Evolutionary conservation across 1,284 basidiomycete genomes (phyloP), one percentile per base, ranked within the genome.

Genomic region (Gymnopus androsaceus): DNA sequence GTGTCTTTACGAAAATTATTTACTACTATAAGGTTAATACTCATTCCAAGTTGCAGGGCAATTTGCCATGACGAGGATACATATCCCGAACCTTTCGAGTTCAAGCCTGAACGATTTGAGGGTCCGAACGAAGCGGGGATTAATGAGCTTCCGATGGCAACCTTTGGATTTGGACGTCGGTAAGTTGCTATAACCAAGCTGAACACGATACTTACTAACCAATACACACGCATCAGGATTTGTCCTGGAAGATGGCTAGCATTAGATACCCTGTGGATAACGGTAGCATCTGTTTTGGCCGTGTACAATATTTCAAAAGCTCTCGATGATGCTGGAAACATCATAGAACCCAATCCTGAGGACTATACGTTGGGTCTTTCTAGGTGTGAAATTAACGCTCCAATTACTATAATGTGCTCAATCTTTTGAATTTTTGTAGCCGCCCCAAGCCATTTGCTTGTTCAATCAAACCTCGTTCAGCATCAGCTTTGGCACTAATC

Each of bases 141-240:
- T 8, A 36, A 25, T 38, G 55, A 58, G 17, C 53, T 53, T 2
- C 27, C 33, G 14, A 47, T 55, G 14, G 41, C 42, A n/a, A 47
- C 51, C 23, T 58, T 58, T 47, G 57, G 57, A 33, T 58, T 58
- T 36, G 57, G 57, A 21, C 44, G 56, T 28, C 47, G 57, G 47
- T 54, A 21, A 14, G 19, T 40, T 21, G 17, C 7, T 17, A 19
- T 19, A 36, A 11, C 27, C 44, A 30, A 17, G 19, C n/a, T 48
- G 31, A 28, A 19, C 21, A n/a, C 21, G 9, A 23, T 33, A 41
- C 38, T 5, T 5, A 28, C 12, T 6, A 25, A 8, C 38, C n/a
- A n/a, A n/a, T 41, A 6, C 21, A 21, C n/a, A 37, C n/a, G 1
- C 27, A 45, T n/a, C n/a, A n/a, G 50, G 21, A 55, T 55, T 31